These are phyloP conservation scores for Fusarium sp. DNA, from an alignment of 2,329 filamentous ascomycete species.

Conservation along the genomic window DNA sequence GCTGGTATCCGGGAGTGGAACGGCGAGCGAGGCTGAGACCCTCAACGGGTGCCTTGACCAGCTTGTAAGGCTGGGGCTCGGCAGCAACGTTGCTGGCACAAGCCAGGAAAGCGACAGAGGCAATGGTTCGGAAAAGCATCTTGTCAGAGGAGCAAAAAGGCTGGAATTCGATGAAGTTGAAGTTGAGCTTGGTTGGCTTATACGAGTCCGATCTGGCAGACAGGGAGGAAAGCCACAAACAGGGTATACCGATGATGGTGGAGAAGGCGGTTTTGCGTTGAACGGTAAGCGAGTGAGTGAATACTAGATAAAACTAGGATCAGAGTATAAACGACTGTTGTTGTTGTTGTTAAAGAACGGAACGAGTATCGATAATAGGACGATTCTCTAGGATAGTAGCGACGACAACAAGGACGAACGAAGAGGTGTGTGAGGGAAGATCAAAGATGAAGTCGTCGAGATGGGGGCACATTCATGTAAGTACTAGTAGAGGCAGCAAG, in stretches of 20 bases:
- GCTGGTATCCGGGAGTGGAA: constrained; percentile 59
- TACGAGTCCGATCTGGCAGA: constrained; percentile 21
- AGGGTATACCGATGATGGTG: constrained; percentile 31
- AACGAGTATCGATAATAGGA: constrained; percentile 38
- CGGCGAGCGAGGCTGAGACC: constrained; percentile 56
- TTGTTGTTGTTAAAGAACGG: constrained; percentile 38
- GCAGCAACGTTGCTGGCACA: constrained; percentile 46
- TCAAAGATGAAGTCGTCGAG: constrained; percentile 12
- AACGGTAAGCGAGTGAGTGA: constrained; percentile 11
- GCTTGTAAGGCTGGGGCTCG: constrained; percentile 48
- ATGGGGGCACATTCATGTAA: constrained; percentile 28
- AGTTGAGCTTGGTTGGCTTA: constrained; percentile 11
- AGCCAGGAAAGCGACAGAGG: constrained; percentile 49
- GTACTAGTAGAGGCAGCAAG: constrained; percentile 5
- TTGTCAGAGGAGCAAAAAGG: constrained; percentile 28
- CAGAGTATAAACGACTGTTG: constrained; percentile 7
- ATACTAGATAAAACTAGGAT: constrained; percentile 30
- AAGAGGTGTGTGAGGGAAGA: constrained; percentile 20
- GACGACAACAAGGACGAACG: constrained; percentile 23
- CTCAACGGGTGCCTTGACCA: constrained; percentile 49
- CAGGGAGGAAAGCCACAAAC: constrained; percentile 37
- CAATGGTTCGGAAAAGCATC: constrained; percentile 50
- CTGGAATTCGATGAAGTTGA: constrained; percentile 12
- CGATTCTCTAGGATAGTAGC: constrained; percentile 33
- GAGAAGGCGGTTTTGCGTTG: constrained; percentile 25